phyloP scores from a whole-genome alignment of 2,329 filamentous ascomycete genomes.

The Periconia digitata region DNA sequence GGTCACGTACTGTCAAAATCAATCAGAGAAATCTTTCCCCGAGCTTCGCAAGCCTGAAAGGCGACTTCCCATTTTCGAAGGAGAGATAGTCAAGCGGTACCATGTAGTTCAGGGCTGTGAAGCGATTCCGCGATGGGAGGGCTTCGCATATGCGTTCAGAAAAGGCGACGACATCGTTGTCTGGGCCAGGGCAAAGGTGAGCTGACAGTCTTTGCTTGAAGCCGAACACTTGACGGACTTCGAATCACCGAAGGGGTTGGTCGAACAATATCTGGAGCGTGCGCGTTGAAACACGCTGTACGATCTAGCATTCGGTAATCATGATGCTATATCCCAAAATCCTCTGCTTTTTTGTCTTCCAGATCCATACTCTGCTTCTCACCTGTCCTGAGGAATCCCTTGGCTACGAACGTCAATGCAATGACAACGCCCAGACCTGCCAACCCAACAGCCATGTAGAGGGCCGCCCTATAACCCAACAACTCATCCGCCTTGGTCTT shows the following conservation, averaged over 20 bases:
- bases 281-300: constrained; percentile 14
- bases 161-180: constrained; percentile 19
- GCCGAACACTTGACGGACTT: not conserved
- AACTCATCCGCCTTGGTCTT: constrained; percentile 29
- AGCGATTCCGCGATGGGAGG: constrained; percentile 6
- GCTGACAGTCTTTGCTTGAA: not conserved
- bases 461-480: constrained; percentile 42
- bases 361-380: constrained; percentile 1
- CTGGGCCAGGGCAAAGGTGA: constrained; percentile 24
- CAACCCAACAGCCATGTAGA: constrained; percentile 44
- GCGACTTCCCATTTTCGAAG: constrained; percentile 12
- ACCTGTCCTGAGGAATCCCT: constrained; percentile 12
- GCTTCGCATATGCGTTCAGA: constrained; percentile 16
- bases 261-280: constrained; percentile 19
- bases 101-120: constrained; percentile 16
- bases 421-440: constrained; percentile 29
- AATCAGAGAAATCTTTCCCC: constrained; percentile 8
- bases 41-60: constrained; percentile 7
- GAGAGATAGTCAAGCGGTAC: constrained; percentile 15
- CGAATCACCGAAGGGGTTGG: constrained; percentile 17
- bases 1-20: constrained; percentile 13
- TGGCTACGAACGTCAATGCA: constrained; percentile 25
- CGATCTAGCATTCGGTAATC: constrained; percentile 6
- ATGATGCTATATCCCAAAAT: not conserved
- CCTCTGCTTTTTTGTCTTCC: not conserved